Evolutionary conservation across 1,139 yeast genomes (phyloP), one percentile per base, ranked within the genome.

Genomic region (Blastobotrys aristatus): DNA sequence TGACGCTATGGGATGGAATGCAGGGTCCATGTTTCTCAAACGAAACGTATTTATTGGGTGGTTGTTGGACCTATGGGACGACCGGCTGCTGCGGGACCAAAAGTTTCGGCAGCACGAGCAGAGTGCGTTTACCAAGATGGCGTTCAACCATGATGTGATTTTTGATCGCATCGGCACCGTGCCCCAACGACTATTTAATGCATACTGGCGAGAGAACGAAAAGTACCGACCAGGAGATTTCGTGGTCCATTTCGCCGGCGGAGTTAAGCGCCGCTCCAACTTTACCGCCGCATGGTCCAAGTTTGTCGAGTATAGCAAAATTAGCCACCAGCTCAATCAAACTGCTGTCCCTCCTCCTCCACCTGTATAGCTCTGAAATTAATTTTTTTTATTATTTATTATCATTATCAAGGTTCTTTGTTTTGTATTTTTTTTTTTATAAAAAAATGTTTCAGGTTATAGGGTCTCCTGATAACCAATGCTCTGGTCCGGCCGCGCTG

Each of bases 21-120:
- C 71, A 1, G 72, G 72, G 10, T 64, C 70, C 4, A 59, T 68
- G 43, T 58, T 68, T 46, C 36, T 68, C 35, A 51, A 65, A 17
- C 57, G 64, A 11, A 50, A 60, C 31, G 3, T n/a, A 7, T 58
- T 68, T 47, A 38, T 67, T 32, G 52, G 63, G 16, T 56, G 63
- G 33, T 17, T 44, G 39, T 29, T 44, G 20, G 48, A 44, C 4
- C 18, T 44, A 11, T 44, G 48, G 48, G 48, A 44, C 31, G 44
- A 33, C n/a, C 50, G 43, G 21, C 22, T 29, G 35, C n/a, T 44
- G 13, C 33, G 43, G 14, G 48, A 39, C 18, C 24, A 22, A 2
- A 21, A 13, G 10, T 14, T 26, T 18, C 39, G 48, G 13, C 48
- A 44, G 35, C 36, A 14, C 11, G 48, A 44, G 17, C 48, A 44